Evolutionary conservation across 352 stramenopile species (phyloP).

Genomic region (Pythium aphanidermatum): DNA sequence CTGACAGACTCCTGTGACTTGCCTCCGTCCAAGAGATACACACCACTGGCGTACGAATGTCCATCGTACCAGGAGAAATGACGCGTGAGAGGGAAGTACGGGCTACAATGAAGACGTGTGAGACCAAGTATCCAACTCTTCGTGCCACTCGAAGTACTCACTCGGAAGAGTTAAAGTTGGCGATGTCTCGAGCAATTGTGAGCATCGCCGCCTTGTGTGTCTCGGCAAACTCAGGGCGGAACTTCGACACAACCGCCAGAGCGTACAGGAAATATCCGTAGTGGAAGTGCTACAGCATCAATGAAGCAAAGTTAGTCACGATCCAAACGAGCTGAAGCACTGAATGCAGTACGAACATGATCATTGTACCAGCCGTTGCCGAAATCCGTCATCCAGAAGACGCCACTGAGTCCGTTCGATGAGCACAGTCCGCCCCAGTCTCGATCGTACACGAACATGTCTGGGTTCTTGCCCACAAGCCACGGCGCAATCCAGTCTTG

Average conservation of each 20-base stretch:
- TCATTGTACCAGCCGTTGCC: constrained; percentile 91
- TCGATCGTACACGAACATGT: constrained; percentile 91
- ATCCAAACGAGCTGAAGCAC: too few species aligned
- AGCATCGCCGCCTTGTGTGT: constrained; percentile 73
- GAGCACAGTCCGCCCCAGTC: constrained; percentile 92
- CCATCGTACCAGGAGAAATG: constrained; percentile 97
- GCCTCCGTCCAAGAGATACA: constrained; percentile 93
- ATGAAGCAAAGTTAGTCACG: neutral
- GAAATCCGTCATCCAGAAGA: constrained; percentile 90
- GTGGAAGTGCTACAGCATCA: constrained; percentile 89
- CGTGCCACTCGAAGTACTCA: constrained; percentile 24
- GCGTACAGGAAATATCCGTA: constrained; percentile 93
- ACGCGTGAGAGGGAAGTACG: constrained; percentile 88
- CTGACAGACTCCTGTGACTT: constrained; percentile 96
- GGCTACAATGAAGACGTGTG: constrained; percentile 28
- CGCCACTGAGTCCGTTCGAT: constrained; percentile 84
- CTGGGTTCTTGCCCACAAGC: constrained; percentile 66
- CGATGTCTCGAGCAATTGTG: constrained; percentile 73
- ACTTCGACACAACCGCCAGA: constrained; percentile 75
- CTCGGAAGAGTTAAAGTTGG: constrained; percentile 53
- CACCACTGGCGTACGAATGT: constrained; percentile 94
- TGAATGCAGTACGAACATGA: too few species aligned
- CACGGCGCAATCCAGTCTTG: constrained; percentile 69
- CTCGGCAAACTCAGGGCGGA: constrained; percentile 56
- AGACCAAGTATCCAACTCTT: neutral